Evolutionary conservation across 2,329 filamentous ascomycete species (phyloP), one percentile per base, ranked within the genome.

Genomic region (Phialophora verrucosa): DNA sequence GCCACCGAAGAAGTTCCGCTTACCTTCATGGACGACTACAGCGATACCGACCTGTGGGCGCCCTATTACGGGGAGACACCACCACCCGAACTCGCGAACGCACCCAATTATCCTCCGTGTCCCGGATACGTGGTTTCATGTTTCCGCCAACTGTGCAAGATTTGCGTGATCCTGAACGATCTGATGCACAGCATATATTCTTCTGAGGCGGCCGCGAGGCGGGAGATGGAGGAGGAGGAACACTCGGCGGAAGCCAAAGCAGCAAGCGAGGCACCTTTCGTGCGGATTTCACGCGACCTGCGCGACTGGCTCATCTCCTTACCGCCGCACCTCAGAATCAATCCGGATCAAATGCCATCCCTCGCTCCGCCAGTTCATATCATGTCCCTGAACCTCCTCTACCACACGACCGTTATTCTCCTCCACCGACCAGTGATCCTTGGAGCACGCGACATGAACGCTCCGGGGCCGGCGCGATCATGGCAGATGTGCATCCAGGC

Each of bases 381-480:
- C 1, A 74, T 83, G 44, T 81, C 79, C 63, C 73, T 83, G 0
- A 76, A 80, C 47, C 78, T 83, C 3, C 81, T 85, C 72, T 83
- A 83, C 49, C 78, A 86, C 62, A 82, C 83, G 0, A 77, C 85
- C 0, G 72, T 82, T 0, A 85, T 87, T 5, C 79, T 87, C 0
- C 76, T 87, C 0, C 83, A 86, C 66, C 83, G 82, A 6, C 84
- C 83, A 0, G 85, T 86, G 29, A 79, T 86, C 17, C 62, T 72
- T 12, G 70, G 66, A 38, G 58, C 68, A 11, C 60, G 62, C 14
- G 61, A 69, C 38, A 51, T 68, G 38, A 67, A 64, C 42, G 66
- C 65, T 10, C 63, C 69, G 7, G 58, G 60, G 29, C 59, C 67
- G 2, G 57, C 62, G 5, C 63, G 67, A n/a, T 72, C 71, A n/a